phyloP scores from a whole-genome alignment of 768 basidiomycete species.

The Pisolithus orientalis region DNA sequence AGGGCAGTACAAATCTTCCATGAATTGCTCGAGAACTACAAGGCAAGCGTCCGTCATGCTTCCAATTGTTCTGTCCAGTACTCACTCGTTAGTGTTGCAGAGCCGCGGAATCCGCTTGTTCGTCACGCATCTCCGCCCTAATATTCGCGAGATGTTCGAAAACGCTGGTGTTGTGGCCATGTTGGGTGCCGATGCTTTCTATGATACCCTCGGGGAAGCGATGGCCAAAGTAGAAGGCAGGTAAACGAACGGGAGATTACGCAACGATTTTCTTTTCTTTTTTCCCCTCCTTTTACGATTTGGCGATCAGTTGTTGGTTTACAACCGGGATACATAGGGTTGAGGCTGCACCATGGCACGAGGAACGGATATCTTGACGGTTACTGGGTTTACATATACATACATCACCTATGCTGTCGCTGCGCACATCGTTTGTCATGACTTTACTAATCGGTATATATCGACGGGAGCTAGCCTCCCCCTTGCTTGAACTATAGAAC shows the following conservation, averaged over 20 bases:
- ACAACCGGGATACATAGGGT: not conserved
- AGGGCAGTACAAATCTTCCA: conserved; percentile 82
- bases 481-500: no score
- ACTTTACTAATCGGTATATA: no score
- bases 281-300: not conserved
- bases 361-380: no score
- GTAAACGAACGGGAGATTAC: not conserved
- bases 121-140: conserved; percentile 39
- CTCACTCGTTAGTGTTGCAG: conserved; percentile 16
- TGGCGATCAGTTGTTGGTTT: not conserved
- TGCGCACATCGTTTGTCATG: no score
- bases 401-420: no score
- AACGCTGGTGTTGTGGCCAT: conserved; percentile 38
- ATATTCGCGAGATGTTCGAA: conserved; percentile 34
- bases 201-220: conserved; percentile 37
- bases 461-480: no score
- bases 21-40: conserved; percentile 74
- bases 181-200: conserved; percentile 40
- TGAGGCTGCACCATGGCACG: no score
- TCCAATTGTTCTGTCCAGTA: not conserved
- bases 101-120: conserved; percentile 39
- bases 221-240: conserved; percentile 32
- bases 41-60: conserved; percentile 33
- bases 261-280: no score
- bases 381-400: no score